Base-by-base conservation (phyloP, 495 filamentous ascomycete species). In the Pseudevernia furfuracea region DNA sequence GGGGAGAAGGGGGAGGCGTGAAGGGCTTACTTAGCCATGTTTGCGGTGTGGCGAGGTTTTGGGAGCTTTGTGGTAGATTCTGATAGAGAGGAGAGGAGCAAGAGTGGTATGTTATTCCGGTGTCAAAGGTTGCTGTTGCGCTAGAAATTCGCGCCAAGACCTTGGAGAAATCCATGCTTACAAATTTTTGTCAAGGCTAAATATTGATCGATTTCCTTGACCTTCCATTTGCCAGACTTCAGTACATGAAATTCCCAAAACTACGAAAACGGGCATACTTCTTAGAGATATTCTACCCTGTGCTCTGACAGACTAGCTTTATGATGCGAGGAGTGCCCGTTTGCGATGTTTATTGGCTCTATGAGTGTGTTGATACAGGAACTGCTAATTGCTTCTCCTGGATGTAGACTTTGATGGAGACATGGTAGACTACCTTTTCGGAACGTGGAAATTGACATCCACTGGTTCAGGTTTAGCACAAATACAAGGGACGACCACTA, bases 1-100 rank as follows among this genome's bases (percentile, higher is more conserved):
- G 21, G 19, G 9, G 25, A 28, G 21, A n/a, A n/a, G 32, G 5
- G 38, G 30, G 7, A 30, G 55, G 19, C 1, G 38, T 12, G 46
- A 25, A 0, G n/a, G 30, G 21, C 66, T 52, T 65, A 68, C 66
- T 68, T 68, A 43, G 66, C 66, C 66, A 68, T 68, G 15, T n/a
- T 41, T 58, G 6, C 4, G 30, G 2, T 38, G 39, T 12, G 28
- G 38, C 43, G 41, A 48, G 19, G 2, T 0, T 0, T 39, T 30
- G n/a, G 32, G n/a, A 15, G 14, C 34, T 30, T n/a, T 4, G 25
- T 30, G 23, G 30, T 21, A 19, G n/a, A 37, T 0, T 49, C 30
- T 30, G 32, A 32, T 59, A 11, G 19, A 41, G 10, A 43, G n/a
- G 2, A 58, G 21, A 58, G 21, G 9, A 4, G 11, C 7, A 56